Evolutionary conservation across 805 yeast species (phyloP).

Genomic region (Scheffersomyces coipomensis): DNA sequence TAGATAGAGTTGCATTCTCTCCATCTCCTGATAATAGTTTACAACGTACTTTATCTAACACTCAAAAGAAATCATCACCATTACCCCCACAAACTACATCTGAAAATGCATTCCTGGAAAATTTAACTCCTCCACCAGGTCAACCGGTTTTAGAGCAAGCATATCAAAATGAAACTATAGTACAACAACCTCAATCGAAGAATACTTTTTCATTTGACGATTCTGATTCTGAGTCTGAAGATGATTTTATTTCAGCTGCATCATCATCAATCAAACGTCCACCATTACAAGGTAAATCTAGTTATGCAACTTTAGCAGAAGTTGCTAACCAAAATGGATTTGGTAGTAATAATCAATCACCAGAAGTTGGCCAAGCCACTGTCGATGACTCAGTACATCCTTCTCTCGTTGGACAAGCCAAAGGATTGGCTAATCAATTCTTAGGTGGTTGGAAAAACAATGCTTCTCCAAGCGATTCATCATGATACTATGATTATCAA

Average conservation of each 20-base stretch:
- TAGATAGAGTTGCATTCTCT: neutral
- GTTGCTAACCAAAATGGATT: slow-evolving; percentile 49
- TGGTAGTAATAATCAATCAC: slow-evolving; percentile 9
- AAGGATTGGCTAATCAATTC: slow-evolving; percentile 32
- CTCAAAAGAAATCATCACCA: slow-evolving; percentile 36
- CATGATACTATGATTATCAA: neutral
- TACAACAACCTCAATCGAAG: slow-evolving; percentile 1
- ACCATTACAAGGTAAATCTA: slow-evolving; percentile 12
- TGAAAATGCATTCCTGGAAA: slow-evolving; percentile 40
- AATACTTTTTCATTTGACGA: slow-evolving; percentile 33
- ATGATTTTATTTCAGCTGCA: slow-evolving; percentile 23
- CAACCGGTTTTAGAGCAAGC: neutral
- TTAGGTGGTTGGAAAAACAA: slow-evolving; percentile 14
- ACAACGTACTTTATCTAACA: slow-evolving; percentile 7
- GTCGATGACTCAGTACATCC: slow-evolving; percentile 6
- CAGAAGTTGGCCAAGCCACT: neutral
- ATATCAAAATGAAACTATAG: neutral
- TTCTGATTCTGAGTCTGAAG: slow-evolving; percentile 33
- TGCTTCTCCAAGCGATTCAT: neutral
- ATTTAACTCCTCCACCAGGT: slow-evolving; percentile 21
- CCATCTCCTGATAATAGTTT: slow-evolving; percentile 7
- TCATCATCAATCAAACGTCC: neutral
- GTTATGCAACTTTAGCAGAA: slow-evolving; percentile 47
- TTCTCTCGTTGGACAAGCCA: slow-evolving; percentile 32
- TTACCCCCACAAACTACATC: slow-evolving; percentile 43